Conservation (phyloP, 2,329 filamentous ascomycete species). For the Alternaria triticina region DNA sequence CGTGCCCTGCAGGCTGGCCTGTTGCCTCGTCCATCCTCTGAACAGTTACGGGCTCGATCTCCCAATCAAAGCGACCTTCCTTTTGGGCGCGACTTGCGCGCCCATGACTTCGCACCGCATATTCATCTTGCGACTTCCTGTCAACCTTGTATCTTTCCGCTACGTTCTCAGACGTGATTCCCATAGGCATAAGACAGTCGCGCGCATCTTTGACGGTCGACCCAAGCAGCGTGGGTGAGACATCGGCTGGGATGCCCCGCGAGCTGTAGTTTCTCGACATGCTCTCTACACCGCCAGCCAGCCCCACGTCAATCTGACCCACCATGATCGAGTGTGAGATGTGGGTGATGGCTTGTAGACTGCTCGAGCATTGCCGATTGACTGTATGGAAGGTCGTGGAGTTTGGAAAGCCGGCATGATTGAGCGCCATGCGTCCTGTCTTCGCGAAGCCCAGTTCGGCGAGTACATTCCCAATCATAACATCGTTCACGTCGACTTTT, state of each 20-base stretch:
- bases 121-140: slow-evolving; percentile 81
- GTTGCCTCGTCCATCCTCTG: slow-evolving; percentile 72
- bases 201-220: slow-evolving; percentile 74
- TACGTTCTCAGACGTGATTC: slow-evolving; percentile 97
- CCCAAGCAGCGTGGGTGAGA: slow-evolving; percentile 78
- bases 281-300: slow-evolving; percentile 86
- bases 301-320: slow-evolving; percentile 83
- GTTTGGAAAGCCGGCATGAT: slow-evolving; percentile 91
- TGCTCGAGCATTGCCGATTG: slow-evolving; percentile 97
- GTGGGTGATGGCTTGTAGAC: slow-evolving; percentile 91
- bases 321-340: slow-evolving; percentile 84
- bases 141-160: slow-evolving; percentile 84
- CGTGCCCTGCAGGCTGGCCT: slow-evolving; percentile 76
- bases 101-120: slow-evolving; percentile 84
- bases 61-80: slow-evolving; percentile 86
- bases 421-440: slow-evolving; percentile 83
- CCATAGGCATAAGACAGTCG: slow-evolving; percentile 95
- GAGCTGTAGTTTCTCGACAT: slow-evolving; percentile 89
- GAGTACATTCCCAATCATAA: slow-evolving; percentile 72
- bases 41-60: slow-evolving; percentile 86
- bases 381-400: slow-evolving; percentile 80
- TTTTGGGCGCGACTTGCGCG: slow-evolving; percentile 89
- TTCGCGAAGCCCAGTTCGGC: slow-evolving; percentile 85
- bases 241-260: slow-evolving; percentile 71
- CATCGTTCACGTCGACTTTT: slow-evolving; percentile 32